A percentile compares a stretch with the other conserved stretches of the same genome.
These are phyloP conservation scores for Dovyalis caffra DNA, from an alignment of 345 rosid genomes.

Conservation along the genomic window DNA sequence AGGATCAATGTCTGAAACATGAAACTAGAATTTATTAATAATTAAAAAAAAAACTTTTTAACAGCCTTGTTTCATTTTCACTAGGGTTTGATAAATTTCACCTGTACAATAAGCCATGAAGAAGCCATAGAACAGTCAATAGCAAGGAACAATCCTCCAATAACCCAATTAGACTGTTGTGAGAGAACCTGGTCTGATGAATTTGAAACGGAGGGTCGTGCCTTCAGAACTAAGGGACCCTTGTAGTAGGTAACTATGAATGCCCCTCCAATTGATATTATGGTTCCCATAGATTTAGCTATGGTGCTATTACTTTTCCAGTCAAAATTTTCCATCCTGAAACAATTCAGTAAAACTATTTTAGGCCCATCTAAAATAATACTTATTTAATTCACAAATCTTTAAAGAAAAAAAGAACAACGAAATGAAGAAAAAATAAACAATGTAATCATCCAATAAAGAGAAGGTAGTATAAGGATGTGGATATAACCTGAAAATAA, in stretches of 20 bases:
- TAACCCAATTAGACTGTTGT: conserved; percentile 1
- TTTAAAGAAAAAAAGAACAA: background rate
- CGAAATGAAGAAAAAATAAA: background rate
- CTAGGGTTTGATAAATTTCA: background rate
- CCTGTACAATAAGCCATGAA: conserved; percentile 21
- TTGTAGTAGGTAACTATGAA: conserved; percentile 19
- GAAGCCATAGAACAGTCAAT: conserved; percentile 9
- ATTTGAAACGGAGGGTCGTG: background rate
- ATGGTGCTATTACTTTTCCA: conserved; percentile 17
- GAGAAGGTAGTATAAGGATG: background rate
- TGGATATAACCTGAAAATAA: conserved; percentile 14
- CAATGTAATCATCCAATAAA: background rate
- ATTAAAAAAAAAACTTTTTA: too few relatives aligned
- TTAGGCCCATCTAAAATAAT: background rate
- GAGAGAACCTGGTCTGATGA: background rate
- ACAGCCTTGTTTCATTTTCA: background rate
- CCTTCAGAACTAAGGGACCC: conserved; percentile 12
- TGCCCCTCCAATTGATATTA: conserved; percentile 22
- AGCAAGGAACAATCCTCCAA: conserved; percentile 21
- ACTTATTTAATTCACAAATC: too few relatives aligned
- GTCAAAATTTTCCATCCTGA: conserved; percentile 21
- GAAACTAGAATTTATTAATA: background rate
- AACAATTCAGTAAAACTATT: background rate
- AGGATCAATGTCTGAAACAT: conserved; percentile 12
- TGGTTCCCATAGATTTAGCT: conserved; percentile 23